Conservation (phyloP, 2,329 filamentous ascomycete species). For the Pezicula carpinea region DNA sequence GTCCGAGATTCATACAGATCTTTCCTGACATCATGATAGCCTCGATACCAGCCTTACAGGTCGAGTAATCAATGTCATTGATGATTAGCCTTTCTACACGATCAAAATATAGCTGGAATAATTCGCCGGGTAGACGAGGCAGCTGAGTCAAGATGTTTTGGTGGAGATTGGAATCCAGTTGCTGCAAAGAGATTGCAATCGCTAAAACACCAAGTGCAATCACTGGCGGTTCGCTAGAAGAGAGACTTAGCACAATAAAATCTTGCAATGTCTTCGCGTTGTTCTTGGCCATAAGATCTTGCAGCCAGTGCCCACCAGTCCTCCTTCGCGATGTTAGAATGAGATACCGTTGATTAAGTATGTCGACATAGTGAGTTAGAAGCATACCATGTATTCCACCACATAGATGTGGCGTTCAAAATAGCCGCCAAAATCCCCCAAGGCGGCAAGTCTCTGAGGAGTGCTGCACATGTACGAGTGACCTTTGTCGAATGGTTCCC, state of each 20-base stretch:
- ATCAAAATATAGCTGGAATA: conserved; percentile 13
- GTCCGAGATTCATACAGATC: conserved; percentile 44
- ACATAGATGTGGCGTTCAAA: conserved; percentile 9
- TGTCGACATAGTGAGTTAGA: background rate
- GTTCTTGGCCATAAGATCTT: background rate
- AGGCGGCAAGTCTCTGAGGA: conserved; percentile 1
- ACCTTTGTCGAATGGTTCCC: background rate
- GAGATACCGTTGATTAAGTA: background rate
- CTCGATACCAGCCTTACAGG: conserved; percentile 49
- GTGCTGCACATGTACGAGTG: conserved; percentile 5
- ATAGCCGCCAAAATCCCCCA: conserved; percentile 2
- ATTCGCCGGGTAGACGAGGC: conserved; percentile 5
- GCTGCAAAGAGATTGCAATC: conserved; percentile 8
- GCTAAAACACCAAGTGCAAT: conserved; percentile 8
- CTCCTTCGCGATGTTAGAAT: conserved; percentile 5
- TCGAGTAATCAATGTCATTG: conserved; percentile 6
- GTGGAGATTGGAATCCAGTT: conserved; percentile 7
- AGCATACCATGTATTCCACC: conserved; percentile 12
- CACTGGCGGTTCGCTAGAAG: conserved; percentile 6
- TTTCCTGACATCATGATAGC: conserved; percentile 46
- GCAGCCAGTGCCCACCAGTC: conserved; percentile 7
- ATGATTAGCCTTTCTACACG: conserved; percentile 9
- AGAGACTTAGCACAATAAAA: conserved; percentile 5
- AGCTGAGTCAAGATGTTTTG: conserved; percentile 10
- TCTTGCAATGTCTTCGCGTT: conserved; percentile 6